Conservation (phyloP, 148 eudicot genomes). For the Rhododendron vialii region DNA sequence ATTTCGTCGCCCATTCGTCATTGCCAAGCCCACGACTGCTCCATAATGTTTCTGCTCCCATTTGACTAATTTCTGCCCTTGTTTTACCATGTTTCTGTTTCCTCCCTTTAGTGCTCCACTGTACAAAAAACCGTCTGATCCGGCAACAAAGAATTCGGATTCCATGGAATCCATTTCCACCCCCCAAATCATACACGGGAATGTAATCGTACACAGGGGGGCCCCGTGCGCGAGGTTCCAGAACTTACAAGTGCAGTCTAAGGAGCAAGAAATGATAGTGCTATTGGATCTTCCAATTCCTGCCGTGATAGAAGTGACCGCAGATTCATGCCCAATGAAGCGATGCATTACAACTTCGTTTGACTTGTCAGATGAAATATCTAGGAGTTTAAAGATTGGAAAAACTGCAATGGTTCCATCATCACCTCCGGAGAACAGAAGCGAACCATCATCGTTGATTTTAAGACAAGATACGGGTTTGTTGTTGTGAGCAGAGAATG, state of each 20-base stretch:
- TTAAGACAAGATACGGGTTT: slow-evolving; percentile 18
- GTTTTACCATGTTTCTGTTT: not conserved
- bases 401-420: slow-evolving; percentile 23
- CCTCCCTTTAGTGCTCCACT: slow-evolving; percentile 6
- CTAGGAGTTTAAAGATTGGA: slow-evolving; percentile 1
- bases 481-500: slow-evolving; percentile 17
- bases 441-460: slow-evolving; percentile 14
- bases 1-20: not conserved
- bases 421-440: slow-evolving; percentile 19
- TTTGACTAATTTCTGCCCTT: not conserved
- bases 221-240: slow-evolving; percentile 12
- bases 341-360: not conserved
- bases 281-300: slow-evolving; percentile 7
- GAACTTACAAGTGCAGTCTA: slow-evolving; percentile 25
- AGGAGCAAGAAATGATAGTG: slow-evolving; percentile 19
- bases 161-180: slow-evolving; percentile 16
- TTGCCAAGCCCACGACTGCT: slow-evolving; percentile 4
- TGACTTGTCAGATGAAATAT: not conserved
- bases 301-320: slow-evolving; percentile 11
- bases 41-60: slow-evolving; percentile 10
- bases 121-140: slow-evolving; percentile 24
- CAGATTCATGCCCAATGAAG: slow-evolving; percentile 9
- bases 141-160: slow-evolving; percentile 18
- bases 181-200: slow-evolving; percentile 14
- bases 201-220: slow-evolving; percentile 6